Percentiles rank a stretch among this genome's conserved stretches.
Conservation (phyloP, 2,329 filamentous ascomycete genomes). For the Epichloe bromicola region DNA sequence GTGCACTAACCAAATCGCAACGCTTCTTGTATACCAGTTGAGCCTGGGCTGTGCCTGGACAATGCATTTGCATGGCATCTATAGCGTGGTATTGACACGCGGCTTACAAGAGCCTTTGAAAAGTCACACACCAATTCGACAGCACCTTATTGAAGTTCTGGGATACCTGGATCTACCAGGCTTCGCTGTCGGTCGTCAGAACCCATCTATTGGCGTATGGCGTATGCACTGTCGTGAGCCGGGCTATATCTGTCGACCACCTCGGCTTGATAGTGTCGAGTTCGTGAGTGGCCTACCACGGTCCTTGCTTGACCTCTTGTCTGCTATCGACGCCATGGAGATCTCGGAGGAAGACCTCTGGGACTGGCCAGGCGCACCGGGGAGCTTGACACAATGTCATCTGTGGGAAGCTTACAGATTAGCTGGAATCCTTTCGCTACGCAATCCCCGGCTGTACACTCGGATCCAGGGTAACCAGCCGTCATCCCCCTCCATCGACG, state of each 20-base stretch:
- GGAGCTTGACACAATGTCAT: neutral
- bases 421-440: neutral
- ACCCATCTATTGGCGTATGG: neutral
- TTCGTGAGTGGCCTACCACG: slow-evolving; percentile 1
- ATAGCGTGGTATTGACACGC: neutral
- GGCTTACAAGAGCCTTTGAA: neutral
- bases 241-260: slow-evolving; percentile 1
- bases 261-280: neutral
- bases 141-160: neutral
- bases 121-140: neutral
- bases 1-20: neutral
- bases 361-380: slow-evolving; percentile 1
- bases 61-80: slow-evolving; percentile 2
- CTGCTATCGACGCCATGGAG: neutral
- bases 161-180: slow-evolving; percentile 1
- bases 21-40: neutral
- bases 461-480: neutral
- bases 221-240: slow-evolving; percentile 2
- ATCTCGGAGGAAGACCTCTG: slow-evolving; percentile 1
- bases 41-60: neutral
- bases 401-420: slow-evolving; percentile 1
- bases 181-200: slow-evolving; percentile 1
- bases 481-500: neutral
- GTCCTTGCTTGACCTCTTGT: slow-evolving; percentile 1
- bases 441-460: neutral